A percentile compares a stretch with the other conserved stretches of the same genome.
Conservation (phyloP, 2,329 filamentous ascomycete genomes). For the Penicillium sp. region DNA sequence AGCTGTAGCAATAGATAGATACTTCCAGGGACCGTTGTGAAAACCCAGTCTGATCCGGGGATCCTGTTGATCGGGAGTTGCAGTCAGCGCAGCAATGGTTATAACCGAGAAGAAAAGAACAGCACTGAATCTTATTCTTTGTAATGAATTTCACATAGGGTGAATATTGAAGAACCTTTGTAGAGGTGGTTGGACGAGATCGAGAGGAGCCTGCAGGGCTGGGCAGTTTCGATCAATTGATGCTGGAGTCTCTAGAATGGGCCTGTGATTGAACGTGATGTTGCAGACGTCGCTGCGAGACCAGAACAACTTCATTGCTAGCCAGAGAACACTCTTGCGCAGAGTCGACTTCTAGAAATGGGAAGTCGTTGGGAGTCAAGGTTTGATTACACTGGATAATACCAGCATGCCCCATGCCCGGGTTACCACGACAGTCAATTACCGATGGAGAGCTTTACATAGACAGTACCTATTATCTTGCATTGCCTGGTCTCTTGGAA, state of each 20-base stretch:
- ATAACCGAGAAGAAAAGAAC: not conserved
- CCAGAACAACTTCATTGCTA: not conserved
- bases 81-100: not conserved
- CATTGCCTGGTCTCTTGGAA: not conserved
- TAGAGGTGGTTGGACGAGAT: too few relatives aligned
- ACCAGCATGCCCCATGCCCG: not conserved
- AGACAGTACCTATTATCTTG: not conserved
- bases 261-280: not conserved
- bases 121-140: too few relatives aligned
- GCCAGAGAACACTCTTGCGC: not conserved
- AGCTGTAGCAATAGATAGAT: not conserved
- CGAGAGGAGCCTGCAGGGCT: too few relatives aligned
- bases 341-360: not conserved
- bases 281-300: not conserved
- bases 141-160: not conserved
- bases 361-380: not conserved
- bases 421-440: not conserved
- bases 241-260: not conserved
- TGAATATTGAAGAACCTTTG: not conserved
- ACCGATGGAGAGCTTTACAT: not conserved
- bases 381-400: not conserved
- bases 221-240: too few relatives aligned
- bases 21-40: too few relatives aligned
- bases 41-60: not conserved
- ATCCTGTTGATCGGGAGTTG: not conserved